Evolutionary conservation across 495 filamentous ascomycete genomes (phyloP).

Genomic region (Penicillium silybi): DNA sequence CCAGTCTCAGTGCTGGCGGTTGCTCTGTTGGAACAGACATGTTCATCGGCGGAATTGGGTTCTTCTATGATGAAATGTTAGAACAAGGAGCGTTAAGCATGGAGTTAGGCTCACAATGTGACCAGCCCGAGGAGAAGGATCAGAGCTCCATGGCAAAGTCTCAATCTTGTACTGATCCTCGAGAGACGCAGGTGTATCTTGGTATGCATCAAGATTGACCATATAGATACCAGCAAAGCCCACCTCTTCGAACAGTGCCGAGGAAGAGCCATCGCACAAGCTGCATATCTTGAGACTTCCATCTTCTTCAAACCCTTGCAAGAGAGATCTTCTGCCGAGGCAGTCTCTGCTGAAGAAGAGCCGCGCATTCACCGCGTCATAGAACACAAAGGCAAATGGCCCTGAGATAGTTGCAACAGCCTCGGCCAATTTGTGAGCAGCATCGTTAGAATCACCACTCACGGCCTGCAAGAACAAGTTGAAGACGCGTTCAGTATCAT

Average conservation of each 20-base stretch:
- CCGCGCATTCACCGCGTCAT: constrained; percentile 54
- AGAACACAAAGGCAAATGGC: constrained; percentile 90
- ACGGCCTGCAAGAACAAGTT: constrained; percentile 52
- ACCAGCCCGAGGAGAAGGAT: constrained; percentile 13
- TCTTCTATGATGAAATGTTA: constrained; percentile 36
- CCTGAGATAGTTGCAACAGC: constrained; percentile 66
- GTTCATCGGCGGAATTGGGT: constrained; percentile 62
- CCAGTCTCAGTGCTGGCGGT: constrained; percentile 35
- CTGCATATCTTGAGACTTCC: constrained; percentile 68
- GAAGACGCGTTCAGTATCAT: constrained; percentile 75
- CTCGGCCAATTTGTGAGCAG: constrained; percentile 39
- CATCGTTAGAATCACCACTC: constrained; percentile 11
- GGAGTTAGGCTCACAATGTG: constrained; percentile 38
- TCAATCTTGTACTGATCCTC: constrained; percentile 25
- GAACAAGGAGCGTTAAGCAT: background rate
- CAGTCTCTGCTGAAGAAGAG: constrained; percentile 83
- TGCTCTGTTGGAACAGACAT: constrained; percentile 39
- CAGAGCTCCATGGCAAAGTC: constrained; percentile 28
- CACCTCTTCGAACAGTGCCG: constrained; percentile 68
- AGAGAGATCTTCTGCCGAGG: constrained; percentile 78
- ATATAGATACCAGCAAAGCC: constrained; percentile 74
- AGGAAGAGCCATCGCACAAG: constrained; percentile 55
- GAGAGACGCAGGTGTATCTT: constrained; percentile 1
- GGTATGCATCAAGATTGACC: constrained; percentile 45
- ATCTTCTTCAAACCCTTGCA: constrained; percentile 45